Evolutionary conservation across 2,329 filamentous ascomycete genomes (phyloP), one percentile per base, ranked within the genome.

Genomic region (Sphaerulina musiva): DNA sequence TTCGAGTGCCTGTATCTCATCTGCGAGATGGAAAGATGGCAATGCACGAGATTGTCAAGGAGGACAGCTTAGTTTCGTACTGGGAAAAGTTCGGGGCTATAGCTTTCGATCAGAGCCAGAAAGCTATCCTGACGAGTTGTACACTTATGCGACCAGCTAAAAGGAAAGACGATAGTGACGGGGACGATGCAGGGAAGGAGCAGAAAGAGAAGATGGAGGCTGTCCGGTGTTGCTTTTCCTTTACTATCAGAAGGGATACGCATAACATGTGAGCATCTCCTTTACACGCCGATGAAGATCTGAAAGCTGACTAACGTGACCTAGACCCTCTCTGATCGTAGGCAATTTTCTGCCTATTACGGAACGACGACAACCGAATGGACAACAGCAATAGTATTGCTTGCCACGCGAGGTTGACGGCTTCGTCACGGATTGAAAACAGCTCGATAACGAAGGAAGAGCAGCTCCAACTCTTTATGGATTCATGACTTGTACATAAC

Each of bases 1-100:
- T 98, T 59, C 85, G 91, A 64, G 90, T 96, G 31, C 89, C 90
- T 0, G 91, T 96, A 63, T 92, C 96, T 65, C 85, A 84, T 57
- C 73, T 98, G 60, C 81, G 92, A 77, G 93, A 97, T 74, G 93
- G 93, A 57, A 95, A 95, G 66, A 85, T 97, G 60, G 89, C 93
- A 10, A 80, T 98, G 46, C 93, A 98, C 69, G 91, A 98, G 70
- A 95, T 98, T 59, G 82, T 98, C 43, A 90, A 89, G 2, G 93
- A 98, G 74, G 89, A 95, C 58, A 95, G 91, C 40, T 82, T 95
- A 57, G 93, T 97, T 51, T 88, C 89, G 64, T 98, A 98, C 67
- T 98, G 93, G 93, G 93, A 98, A 72, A 95, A 98, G 67, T 98
- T 98, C 67, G 91, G 92, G 48, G 92, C 90, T 4, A 97, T 98